A percentile compares a stretch with the other conserved stretches of the same genome.
Conservation (phyloP, 1,284 basidiomycete species). For the Trichosporon asahii region DNA sequence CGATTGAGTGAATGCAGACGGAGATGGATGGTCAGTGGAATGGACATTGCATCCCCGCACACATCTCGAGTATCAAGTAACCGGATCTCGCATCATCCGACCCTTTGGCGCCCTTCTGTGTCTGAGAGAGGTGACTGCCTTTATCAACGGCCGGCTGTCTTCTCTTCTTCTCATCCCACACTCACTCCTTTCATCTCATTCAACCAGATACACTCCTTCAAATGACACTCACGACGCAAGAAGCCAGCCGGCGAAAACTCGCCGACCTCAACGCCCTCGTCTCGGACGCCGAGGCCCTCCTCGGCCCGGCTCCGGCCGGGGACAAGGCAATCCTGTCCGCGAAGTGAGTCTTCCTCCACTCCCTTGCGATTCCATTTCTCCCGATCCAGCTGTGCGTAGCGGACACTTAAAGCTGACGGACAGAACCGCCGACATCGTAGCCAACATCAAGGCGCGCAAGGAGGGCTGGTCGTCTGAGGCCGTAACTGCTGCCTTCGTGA, state of each 20-base stretch:
- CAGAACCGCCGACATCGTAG: slow-evolving; percentile 35
- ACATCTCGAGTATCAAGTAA: background rate
- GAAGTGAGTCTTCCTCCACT: background rate
- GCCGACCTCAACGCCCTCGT: slow-evolving; percentile 31
- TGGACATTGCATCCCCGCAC: too few species aligned
- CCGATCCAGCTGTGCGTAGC: too few species aligned
- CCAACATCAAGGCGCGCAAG: slow-evolving; percentile 31
- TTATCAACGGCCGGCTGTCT: background rate
- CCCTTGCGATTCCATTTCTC: background rate
- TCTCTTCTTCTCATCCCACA: background rate
- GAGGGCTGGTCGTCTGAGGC: slow-evolving; percentile 35
- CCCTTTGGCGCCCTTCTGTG: background rate
- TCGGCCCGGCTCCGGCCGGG: slow-evolving; percentile 33
- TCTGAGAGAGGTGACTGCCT: background rate
- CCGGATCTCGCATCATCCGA: background rate
- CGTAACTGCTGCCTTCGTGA: slow-evolving; percentile 39
- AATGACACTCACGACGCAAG: background rate
- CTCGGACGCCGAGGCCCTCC: slow-evolving; percentile 27
- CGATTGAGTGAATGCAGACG: background rate
- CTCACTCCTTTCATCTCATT: background rate
- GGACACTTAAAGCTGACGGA: background rate
- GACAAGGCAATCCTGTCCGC: slow-evolving; percentile 25
- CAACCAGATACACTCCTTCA: background rate
- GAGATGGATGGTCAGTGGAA: too few species aligned
- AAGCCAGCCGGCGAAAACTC: slow-evolving; percentile 22